Evolutionary conservation across 1,139 yeast species (phyloP), one percentile per base, ranked within the genome.

Genomic region (Kurtzmaniella quercitrusa): DNA sequence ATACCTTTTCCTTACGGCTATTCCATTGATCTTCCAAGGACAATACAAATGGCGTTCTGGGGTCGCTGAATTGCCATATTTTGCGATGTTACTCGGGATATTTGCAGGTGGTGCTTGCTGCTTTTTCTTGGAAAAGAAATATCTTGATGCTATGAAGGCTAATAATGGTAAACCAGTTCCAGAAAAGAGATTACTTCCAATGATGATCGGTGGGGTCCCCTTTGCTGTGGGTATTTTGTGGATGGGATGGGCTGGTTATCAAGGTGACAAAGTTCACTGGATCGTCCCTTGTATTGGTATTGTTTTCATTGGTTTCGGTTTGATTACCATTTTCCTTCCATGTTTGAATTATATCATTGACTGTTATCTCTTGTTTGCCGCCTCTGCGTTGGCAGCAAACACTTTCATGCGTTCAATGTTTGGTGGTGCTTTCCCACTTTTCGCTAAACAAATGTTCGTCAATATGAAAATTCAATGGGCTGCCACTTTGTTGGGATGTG

Each of bases 341-440:
- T 76, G 87, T 40, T 65, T 86, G 54, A 84, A 82, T 58, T 87
- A 86, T 59, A 73, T 87, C 53, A 80, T 87, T 53, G 95, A 87
- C 59, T 68, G 84, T 15, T 87, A 86, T 57, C 67, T 84, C 47
- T 57, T 79, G 42, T 81, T 83, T 54, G 93, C 95, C 2, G 95
- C 95, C 4, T 84, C 95, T 20, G 96, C 96, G 1, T 71, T 89
- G 51, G 96, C 97, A 4, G 96, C 85, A 12, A 88, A 88, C 59
- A 82, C 96, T 0, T 81, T 89, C 54, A 60, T 84, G 50, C 77
- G 89, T 71, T 80, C 88, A 2, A 63, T 72, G 14, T 74, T 75
- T 56, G 80, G 79, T 36, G 80, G 76, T 38, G 73, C 67, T 5
- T 69, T 75, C 60, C 75, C 81, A 35, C 68, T 75, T 45, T 66